A percentile compares a stretch with the other conserved stretches of the same genome.
These are phyloP conservation scores for Nannochloropsis oceanica DNA, from an alignment of 108 stramenopile species.

Conservation along the genomic window DNA sequence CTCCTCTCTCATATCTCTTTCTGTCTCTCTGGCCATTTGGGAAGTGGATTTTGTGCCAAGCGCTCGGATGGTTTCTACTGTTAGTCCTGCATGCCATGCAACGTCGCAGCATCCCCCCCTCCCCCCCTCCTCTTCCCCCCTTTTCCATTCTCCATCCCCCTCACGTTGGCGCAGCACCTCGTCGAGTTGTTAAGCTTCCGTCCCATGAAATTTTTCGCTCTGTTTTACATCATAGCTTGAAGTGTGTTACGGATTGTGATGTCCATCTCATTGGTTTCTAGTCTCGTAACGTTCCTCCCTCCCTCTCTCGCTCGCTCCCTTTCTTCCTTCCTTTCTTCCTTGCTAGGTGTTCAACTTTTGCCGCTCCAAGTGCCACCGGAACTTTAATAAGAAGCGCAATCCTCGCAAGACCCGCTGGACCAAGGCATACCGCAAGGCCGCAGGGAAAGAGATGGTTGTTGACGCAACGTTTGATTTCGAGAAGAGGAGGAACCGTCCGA, in stretches of 20 bases:
- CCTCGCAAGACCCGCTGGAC: constrained; percentile 98
- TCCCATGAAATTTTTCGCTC: no score
- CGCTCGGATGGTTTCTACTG: no score
- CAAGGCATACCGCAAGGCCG: constrained; percentile 91
- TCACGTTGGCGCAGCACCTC: no score
- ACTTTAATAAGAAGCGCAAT: constrained; percentile 97
- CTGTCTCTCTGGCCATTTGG: no score
- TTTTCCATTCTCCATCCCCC: background rate
- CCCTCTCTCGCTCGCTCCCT: background rate
- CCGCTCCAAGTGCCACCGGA: constrained; percentile 96
- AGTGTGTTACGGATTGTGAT: background rate
- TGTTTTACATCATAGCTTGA: no score
- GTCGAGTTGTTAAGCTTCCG: no score
- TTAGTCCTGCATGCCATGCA: no score
- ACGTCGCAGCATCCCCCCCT: no score
- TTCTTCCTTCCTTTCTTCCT: background rate
- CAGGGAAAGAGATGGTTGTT: constrained; percentile 43
- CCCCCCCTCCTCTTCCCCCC: no score
- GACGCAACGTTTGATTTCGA: constrained; percentile 96
- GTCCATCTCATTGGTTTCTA: background rate
- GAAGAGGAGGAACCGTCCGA: constrained; percentile 89
- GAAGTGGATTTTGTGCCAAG: no score
- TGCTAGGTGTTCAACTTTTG: constrained; percentile 79
- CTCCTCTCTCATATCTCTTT: no score
- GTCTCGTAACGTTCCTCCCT: background rate